Base-by-base conservation (phyloP, 176 grass and related monocot species). In the Aegilops longissima region DNA sequence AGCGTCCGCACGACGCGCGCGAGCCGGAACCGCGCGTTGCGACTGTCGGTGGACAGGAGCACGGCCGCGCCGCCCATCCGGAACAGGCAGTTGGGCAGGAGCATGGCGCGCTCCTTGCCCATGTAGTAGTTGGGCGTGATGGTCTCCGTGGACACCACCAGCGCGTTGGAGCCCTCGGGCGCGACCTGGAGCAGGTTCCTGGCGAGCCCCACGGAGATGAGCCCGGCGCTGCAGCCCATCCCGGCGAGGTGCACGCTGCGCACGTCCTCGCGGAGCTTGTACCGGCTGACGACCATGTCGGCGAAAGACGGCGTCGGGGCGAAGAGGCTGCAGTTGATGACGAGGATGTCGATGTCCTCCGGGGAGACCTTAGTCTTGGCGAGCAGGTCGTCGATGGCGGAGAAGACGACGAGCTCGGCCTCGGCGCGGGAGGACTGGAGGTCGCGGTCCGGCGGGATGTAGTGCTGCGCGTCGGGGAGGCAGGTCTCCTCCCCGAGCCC, bases 401-500 rank as follows among this genome's bases (percentile, higher is more conserved):
- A 95, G 90, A 95, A 95, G 83, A 95, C 49, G 42, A 92, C 40
- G n/a, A 95, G 72, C 77, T 92, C 87, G 12, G 77, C 93, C 90
- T 94, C 93, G 3, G 77, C 76, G 66, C 93, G 84, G 58, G 93
- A 89, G 11, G 87, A 85, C 78, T 81, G 68, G 6, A 94, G 88
- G 84, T 89, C 82, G 10, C 82, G 74, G 4, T 27, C 76, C 8
- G 93, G 93, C 16, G 93, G 93, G 81, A 94, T 94, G 84, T 87
- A 94, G 87, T 94, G 93, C 90, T 94, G 90, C 45, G 93, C 93
- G 64, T 86, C 80, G 4, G 93, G 93, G 1, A 95, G 84, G 70
- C 90, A 95, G 0, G 93, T 95, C 85, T 95, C 93, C 87, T 95
- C 93, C 1, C 93, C 90, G 3, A 95, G 93, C 0, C 93, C 93